Evolutionary conservation across 2,329 filamentous ascomycete genomes (phyloP), one percentile per base, ranked within the genome.

Genomic region (Pseudogymnoascus sp.): DNA sequence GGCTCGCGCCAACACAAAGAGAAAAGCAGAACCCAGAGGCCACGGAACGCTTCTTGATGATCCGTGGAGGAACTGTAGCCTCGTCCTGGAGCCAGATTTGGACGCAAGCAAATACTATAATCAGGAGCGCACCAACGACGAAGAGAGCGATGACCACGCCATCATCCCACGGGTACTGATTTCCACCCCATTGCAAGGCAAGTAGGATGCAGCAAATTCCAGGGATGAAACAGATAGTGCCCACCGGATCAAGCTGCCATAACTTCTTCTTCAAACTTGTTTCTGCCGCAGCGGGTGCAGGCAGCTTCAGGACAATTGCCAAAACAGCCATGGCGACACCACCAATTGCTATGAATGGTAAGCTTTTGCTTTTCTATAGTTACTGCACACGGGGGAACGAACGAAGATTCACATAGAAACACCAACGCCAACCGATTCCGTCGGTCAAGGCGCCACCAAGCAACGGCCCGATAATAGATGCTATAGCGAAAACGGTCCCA

Each of bases 401-500:
- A 53, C 47, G 47, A 7, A 80, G 70, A 60, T 78, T 78, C 65
- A 68, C 66, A 60, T 69, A 70, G 62, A 70, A 69, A 47, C 72
- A 73, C 71, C 70, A 72, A 56, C 72, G 63, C 72, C 71, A 73
- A 66, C 65, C 71, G 63, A 64, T 67, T 10, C 65, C 64, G 4
- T 75, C 75, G 12, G 74, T 77, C 62, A 76, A 77, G 11, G 71
- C 75, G 21, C 77, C 77, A 37, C 77, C 77, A 7, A 77, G 62
- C 10, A 71, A 38, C 3, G 69, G 69, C 63, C 69, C 77, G 40
- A 66, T 62, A 42, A 70, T 66, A 38, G 67, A 67, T 23, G 69
- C 66, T 42, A 70, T 64, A 25, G 67, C 67, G 40, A 66, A 69
- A 62, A 69, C 67, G 38, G 64, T 62, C 37, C 67, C 67, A 25